Evolutionary conservation across 768 basidiomycete species (phyloP).

Genomic region (Collybiopsis confluens): DNA sequence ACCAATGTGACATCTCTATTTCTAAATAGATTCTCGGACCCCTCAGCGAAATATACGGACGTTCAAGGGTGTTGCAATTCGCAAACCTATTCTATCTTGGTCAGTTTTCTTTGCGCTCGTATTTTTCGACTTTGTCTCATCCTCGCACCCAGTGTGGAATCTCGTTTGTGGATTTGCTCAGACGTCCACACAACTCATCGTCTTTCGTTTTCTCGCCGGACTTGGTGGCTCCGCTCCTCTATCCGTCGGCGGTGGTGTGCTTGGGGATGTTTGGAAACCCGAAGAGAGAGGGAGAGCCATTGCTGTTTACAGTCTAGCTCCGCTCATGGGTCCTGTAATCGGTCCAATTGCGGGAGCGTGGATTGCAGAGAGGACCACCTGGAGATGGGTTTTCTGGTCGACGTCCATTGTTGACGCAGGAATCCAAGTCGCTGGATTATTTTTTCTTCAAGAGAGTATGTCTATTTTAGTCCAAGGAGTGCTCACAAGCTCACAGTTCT

Average conservation of each 20-base stretch:
- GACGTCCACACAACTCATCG: conserved; percentile 38
- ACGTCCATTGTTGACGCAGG: conserved; percentile 52
- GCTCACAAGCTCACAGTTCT: conserved; percentile 22
- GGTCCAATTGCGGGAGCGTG: conserved; percentile 60
- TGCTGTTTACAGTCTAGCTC: conserved; percentile 63
- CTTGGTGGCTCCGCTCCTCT: conserved; percentile 53
- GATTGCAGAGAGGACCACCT: conserved; percentile 59
- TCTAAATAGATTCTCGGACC: conserved; percentile 50
- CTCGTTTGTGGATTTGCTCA: conserved; percentile 44
- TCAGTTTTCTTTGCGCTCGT: conserved; percentile 22
- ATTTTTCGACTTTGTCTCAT: neutral
- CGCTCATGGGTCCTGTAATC: conserved; percentile 57
- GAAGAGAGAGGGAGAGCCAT: conserved; percentile 65
- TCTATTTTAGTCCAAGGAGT: conserved; percentile 7
- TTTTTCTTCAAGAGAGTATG: conserved; percentile 63
- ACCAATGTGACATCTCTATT: neutral
- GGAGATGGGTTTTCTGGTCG: conserved; percentile 79
- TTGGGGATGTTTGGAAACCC: conserved; percentile 57
- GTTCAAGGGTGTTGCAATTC: conserved; percentile 54
- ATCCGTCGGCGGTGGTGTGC: conserved; percentile 52
- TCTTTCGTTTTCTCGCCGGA: conserved; percentile 50
- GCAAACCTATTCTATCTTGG: conserved; percentile 66
- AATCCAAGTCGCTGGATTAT: conserved; percentile 52
- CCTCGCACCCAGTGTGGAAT: conserved; percentile 33
- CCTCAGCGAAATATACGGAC: conserved; percentile 70